Conservation (phyloP, 805 yeast genomes). For the Lipomyces sp. region DNA sequence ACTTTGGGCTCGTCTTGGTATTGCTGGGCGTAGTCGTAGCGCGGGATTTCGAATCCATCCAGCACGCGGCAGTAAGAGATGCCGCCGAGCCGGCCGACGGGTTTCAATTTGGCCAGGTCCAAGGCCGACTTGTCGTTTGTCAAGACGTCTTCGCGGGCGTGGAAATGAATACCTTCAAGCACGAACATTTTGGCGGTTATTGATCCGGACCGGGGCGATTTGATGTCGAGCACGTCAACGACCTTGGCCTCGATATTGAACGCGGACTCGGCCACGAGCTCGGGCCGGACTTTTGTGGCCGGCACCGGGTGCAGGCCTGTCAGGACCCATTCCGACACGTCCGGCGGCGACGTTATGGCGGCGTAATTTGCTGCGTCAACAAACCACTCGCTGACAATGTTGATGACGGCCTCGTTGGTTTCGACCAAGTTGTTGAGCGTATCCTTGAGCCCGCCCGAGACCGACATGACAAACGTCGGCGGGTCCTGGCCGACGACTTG, state of each 20-base stretch:
- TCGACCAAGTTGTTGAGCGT: constrained; percentile 55
- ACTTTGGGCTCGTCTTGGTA: constrained; percentile 22
- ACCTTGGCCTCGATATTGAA: constrained; percentile 61
- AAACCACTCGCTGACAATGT: constrained; percentile 66
- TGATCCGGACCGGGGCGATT: constrained; percentile 43
- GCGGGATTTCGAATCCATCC: constrained; percentile 53
- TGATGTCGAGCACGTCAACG: constrained; percentile 52
- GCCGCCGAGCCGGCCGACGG: constrained; percentile 62
- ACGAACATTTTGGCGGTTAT: constrained; percentile 51
- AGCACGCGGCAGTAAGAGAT: constrained; percentile 53
- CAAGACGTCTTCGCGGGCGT: constrained; percentile 59
- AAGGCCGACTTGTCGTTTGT: constrained; percentile 50
- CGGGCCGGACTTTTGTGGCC: constrained; percentile 55
- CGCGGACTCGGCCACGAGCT: constrained; percentile 65
- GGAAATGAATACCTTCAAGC: constrained; percentile 60
- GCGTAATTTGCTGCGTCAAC: constrained; percentile 65
- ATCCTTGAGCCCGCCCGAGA: constrained; percentile 56
- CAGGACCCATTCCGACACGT: constrained; percentile 57
- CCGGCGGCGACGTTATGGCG: constrained; percentile 54
- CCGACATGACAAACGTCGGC: constrained; percentile 59
- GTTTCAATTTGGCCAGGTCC: constrained; percentile 56
- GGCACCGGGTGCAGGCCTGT: constrained; percentile 55
- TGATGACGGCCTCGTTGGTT: constrained; percentile 60
- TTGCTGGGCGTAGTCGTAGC: constrained; percentile 50
- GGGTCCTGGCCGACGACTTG: constrained; percentile 57